Conservation (phyloP, 345 rosid species). For the Populus simonii region DNA sequence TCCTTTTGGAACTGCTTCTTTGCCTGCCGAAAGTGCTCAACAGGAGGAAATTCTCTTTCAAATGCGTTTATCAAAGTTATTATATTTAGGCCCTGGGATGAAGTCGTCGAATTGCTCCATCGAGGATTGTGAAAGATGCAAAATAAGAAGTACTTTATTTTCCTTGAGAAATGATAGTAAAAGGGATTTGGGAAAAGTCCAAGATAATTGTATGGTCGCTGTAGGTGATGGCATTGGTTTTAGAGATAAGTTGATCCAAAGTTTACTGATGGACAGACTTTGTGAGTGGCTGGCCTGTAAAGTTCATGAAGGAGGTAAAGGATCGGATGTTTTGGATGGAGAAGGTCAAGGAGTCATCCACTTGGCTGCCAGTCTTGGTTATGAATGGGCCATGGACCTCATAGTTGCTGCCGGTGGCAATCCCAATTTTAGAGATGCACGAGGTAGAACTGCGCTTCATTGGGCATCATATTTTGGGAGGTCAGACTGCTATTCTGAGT, state of each 20-base stretch:
- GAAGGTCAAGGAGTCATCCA: slow-evolving; percentile 65
- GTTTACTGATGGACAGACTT: slow-evolving; percentile 48
- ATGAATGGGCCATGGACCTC: slow-evolving; percentile 53
- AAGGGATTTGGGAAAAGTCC: slow-evolving; percentile 15
- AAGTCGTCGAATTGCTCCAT: slow-evolving; percentile 34
- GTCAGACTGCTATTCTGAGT: slow-evolving; percentile 26
- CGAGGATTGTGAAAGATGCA: slow-evolving; percentile 40
- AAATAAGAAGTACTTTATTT: slow-evolving; percentile 33
- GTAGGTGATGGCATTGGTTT: slow-evolving; percentile 11
- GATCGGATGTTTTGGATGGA: slow-evolving; percentile 43
- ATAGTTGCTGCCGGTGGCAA: slow-evolving; percentile 49
- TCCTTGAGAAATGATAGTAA: slow-evolving; percentile 14
- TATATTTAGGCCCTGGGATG: slow-evolving; percentile 22
- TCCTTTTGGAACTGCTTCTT: slow-evolving; percentile 22
- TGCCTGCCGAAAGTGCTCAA: slow-evolving; percentile 8
- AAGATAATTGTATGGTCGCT: slow-evolving; percentile 8
- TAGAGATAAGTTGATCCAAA: slow-evolving; percentile 40
- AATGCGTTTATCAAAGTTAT: slow-evolving; percentile 44
- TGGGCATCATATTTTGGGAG: slow-evolving; percentile 73
- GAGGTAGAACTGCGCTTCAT: slow-evolving; percentile 61
- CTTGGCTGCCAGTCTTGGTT: slow-evolving; percentile 63
- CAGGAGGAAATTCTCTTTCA: slow-evolving; percentile 39
- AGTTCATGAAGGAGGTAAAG: slow-evolving; percentile 51
- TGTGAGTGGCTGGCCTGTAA: slow-evolving; percentile 48
- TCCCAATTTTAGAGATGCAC: slow-evolving; percentile 57